These are phyloP conservation scores for Fusarium fujikuroi DNA, from an alignment of 2,329 filamentous ascomycete genomes.

Conservation along the genomic window DNA sequence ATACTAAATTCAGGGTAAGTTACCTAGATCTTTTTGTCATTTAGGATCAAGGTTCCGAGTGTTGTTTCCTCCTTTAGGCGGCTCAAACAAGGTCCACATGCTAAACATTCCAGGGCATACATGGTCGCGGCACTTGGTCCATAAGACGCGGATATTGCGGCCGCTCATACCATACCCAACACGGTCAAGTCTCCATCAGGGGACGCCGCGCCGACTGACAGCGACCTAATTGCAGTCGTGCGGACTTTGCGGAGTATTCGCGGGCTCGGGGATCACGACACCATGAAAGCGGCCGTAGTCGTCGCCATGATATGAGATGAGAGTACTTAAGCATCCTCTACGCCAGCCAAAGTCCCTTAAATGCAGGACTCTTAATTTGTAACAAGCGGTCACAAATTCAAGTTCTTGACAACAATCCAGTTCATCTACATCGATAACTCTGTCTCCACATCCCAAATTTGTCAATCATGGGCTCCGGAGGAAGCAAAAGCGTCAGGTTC, in stretches of 20 bases:
- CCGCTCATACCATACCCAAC: not conserved
- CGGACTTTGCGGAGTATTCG: not conserved
- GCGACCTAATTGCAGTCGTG: not conserved
- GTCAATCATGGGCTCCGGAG: not conserved
- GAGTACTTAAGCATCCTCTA: not conserved
- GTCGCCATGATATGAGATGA: not conserved
- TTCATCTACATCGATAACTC: no score
- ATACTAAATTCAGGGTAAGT: no score
- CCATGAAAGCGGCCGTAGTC: not conserved
- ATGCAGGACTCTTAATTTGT: no score
- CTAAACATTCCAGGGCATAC: no score
- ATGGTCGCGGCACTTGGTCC: no score
- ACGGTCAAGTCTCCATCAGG: not conserved
- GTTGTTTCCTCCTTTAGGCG: no score
- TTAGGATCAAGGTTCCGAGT: no score
- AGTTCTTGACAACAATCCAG: no score
- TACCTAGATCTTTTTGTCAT: no score
- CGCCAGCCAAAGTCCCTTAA: not conserved
- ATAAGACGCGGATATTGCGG: not conserved
- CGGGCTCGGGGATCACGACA: not conserved
- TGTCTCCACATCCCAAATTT: not conserved
- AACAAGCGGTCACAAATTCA: no score
- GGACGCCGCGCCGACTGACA: accelerated
- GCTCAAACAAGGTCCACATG: no score
- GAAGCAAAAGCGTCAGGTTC: not conserved